phyloP scores from a whole-genome alignment of 2,329 filamentous ascomycete species.

The Aspergillus sp. region DNA sequence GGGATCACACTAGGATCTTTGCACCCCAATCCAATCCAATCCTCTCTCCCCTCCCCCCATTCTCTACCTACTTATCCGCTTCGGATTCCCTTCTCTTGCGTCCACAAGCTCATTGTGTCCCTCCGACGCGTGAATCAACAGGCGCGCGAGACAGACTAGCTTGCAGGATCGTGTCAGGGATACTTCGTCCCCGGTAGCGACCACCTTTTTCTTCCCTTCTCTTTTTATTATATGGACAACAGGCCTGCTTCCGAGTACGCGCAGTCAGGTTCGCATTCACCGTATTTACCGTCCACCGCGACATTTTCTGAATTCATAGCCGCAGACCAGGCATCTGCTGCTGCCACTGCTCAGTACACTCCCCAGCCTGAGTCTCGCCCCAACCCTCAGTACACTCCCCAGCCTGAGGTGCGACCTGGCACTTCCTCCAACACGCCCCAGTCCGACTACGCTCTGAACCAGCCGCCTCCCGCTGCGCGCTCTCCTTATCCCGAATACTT shows the following conservation, averaged over 20 bases:
- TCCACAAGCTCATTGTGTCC: conserved; percentile 30
- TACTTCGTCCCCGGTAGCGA: conserved; percentile 16
- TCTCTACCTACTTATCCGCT: conserved; percentile 11
- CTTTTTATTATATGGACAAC: conserved; percentile 55
- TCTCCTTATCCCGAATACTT: conserved; percentile 87
- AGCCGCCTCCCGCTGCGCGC: conserved; percentile 68
- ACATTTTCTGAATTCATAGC: conserved; percentile 78
- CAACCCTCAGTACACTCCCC: conserved; percentile 71
- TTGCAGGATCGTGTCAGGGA: conserved; percentile 24
- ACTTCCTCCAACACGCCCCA: conserved; percentile 76
- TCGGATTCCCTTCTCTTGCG: conserved; percentile 17
- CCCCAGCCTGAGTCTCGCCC: conserved; percentile 40
- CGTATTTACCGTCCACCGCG: conserved; percentile 54
- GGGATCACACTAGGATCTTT: conserved; percentile 15
- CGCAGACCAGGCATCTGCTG: conserved; percentile 92
- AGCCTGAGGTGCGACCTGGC: conserved; percentile 71
- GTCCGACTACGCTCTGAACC: conserved; percentile 83
- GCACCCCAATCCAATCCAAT: conserved; percentile 13
- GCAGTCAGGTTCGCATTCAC: conserved; percentile 79
- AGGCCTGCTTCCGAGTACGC: conserved; percentile 71
- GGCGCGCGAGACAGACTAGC: conserved; percentile 23
- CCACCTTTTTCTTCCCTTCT: conserved; percentile 14
- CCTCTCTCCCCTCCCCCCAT: conserved; percentile 14
- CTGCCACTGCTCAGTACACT: conserved; percentile 47
- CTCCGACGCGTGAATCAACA: conserved; percentile 31